Conservation (phyloP, 2,329 filamentous ascomycete genomes). For the Aspergillus caelatus region DNA sequence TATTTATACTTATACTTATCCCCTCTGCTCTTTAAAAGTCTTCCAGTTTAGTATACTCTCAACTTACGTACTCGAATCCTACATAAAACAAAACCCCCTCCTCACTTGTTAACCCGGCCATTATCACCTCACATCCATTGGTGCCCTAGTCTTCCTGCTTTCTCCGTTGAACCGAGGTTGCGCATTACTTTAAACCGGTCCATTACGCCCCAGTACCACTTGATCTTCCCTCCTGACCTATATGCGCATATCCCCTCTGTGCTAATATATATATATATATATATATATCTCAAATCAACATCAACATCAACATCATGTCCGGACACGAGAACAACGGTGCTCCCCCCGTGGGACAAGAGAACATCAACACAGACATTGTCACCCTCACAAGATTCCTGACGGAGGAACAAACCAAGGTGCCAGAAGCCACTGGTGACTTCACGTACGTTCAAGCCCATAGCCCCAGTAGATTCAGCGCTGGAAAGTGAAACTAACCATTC, state of each 20-base stretch:
- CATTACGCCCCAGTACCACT: constrained; percentile 3
- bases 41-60: background rate
- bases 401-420: constrained; percentile 91
- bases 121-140: background rate
- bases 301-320: constrained; percentile 35
- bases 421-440: constrained; percentile 96
- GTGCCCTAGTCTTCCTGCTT: constrained; percentile 19
- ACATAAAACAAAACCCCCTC: background rate
- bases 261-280: too few relatives aligned
- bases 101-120: background rate
- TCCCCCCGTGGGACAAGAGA: constrained; percentile 65
- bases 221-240: constrained; percentile 1
- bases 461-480: background rate
- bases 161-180: constrained; percentile 36
- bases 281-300: too few relatives aligned
- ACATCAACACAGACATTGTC: constrained; percentile 93
- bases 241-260: constrained; percentile 9
- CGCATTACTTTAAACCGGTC: constrained; percentile 10
- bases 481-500: background rate
- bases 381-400: constrained; percentile 95
- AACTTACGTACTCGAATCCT: background rate
- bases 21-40: too few relatives aligned
- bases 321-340: constrained; percentile 43
- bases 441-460: constrained; percentile 64
- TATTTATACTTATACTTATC: background rate